Evolutionary conservation across 2,329 filamentous ascomycete genomes (phyloP), one percentile per base, ranked within the genome.

Genomic region (Pezicula rhizophila): DNA sequence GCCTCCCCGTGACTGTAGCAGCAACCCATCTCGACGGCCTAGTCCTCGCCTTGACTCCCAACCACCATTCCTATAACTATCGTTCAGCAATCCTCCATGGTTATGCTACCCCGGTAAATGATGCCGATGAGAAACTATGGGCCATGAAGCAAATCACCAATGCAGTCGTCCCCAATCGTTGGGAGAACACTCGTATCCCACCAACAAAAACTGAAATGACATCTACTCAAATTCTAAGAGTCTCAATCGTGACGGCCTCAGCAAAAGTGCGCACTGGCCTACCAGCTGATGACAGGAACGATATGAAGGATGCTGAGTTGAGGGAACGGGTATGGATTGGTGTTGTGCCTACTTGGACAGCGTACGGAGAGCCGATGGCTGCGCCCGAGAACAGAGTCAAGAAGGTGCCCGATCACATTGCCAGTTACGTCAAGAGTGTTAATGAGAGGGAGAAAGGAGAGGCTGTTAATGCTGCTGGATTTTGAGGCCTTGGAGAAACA

Each of bases 41-140:
- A 46, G 82, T 95, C 8, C 79, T 95, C 28, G 79, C 86, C 17
- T 76, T 95, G 12, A 89, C 89, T 0, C 86, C 89, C 11, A 87
- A 88, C 70, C 80, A 79, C 51, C 88, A 95, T 72, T 87, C 80
- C 70, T 91, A 89, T 73, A 92, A 95, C 72, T 95, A 93, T 70
- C 87, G 89, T 53, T 89, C 84, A 35, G 57, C 54, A 12, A 52
- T 89, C 8, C 73, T 93, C 11, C 89, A 92, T 61, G 90, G 89
- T 1, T 79, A 83, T 63, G 89, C 85, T 0, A 73, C 68, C 8
- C 66, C 85, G 2, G 86, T 95, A 6, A 78, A 79, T 2, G 79
- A 85, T 52, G 65, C 69, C 0, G 78, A 75, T 2, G 89, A 95
- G 70, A 87, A 87, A 63, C 64, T 87, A 5, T 93, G 79, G 69